Conservation (phyloP, 345 rosid genomes). For the Pistacia integerrima region DNA sequence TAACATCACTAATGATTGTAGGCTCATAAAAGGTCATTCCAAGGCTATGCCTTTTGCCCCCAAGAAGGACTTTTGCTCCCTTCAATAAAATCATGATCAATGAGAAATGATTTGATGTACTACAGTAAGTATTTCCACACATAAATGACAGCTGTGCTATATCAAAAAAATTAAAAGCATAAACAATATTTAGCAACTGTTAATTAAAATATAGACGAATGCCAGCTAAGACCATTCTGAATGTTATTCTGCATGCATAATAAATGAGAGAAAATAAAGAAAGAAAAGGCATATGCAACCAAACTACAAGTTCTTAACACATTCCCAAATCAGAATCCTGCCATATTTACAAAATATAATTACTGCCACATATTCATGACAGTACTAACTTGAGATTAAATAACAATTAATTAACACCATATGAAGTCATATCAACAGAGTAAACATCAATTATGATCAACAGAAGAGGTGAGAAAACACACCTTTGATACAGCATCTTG, state of each 20-base stretch:
- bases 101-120: conserved; percentile 8
- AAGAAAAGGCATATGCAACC: neutral
- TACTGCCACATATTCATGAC: neutral
- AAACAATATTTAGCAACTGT: neutral
- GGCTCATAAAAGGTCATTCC: conserved; percentile 97
- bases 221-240: neutral
- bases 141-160: neutral
- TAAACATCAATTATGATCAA: neutral
- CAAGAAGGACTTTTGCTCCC: conserved; percentile 94
- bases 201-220: neutral
- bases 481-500: conserved; percentile 93
- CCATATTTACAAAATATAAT: neutral
- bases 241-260: neutral
- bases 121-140: neutral
- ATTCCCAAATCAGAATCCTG: neutral
- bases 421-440: neutral
- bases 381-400: neutral
- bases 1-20: conserved; percentile 73
- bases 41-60: conserved; percentile 90
- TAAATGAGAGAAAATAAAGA: neutral
- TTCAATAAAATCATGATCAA: conserved; percentile 30
- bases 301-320: neutral
- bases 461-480: conserved; percentile 24
- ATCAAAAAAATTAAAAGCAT: neutral
- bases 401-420: neutral